These are phyloP conservation scores for Leccinum uliginosum DNA, from an alignment of 768 basidiomycete genomes.

Conservation along the genomic window DNA sequence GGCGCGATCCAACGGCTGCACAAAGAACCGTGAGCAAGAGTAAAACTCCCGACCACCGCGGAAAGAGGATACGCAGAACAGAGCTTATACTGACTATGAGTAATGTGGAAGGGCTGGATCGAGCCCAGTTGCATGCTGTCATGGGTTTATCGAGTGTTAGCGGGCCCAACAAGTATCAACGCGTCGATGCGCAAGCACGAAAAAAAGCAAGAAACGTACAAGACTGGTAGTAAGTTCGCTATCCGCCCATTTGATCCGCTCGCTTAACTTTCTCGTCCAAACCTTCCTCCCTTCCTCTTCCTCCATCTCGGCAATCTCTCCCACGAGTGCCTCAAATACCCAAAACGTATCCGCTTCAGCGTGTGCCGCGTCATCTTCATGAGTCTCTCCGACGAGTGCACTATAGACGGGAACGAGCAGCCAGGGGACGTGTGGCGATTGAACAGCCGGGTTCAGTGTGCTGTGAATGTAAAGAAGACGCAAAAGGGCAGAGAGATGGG, in stretches of 20 bases:
- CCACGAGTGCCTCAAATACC: conserved; percentile 70
- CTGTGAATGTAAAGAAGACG: conserved; percentile 71
- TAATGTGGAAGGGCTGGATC: conserved; percentile 74
- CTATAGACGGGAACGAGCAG: conserved; percentile 67
- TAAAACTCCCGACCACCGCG: background rate
- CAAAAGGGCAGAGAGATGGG: conserved; percentile 59
- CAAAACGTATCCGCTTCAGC: conserved; percentile 81
- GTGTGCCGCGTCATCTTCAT: conserved; percentile 57
- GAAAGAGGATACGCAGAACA: background rate
- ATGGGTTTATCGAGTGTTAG: background rate
- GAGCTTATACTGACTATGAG: conserved; percentile 55
- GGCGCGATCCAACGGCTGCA: conserved; percentile 72
- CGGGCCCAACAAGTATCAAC: background rate
- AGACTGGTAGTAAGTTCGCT: conserved; percentile 54
- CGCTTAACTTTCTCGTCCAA: conserved; percentile 63
- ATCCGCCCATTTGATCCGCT: conserved; percentile 60
- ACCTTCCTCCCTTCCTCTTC: conserved; percentile 56
- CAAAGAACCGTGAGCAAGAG: background rate
- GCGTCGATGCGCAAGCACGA: background rate
- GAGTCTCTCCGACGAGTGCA: conserved; percentile 56
- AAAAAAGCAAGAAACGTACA: conserved; percentile 33
- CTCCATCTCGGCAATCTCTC: conserved; percentile 71
- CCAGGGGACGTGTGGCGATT: conserved; percentile 65
- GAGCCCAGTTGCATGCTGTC: conserved; percentile 57
- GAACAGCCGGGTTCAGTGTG: conserved; percentile 65